Evolutionary conservation across 345 rosid species (phyloP), one percentile per base, ranked within the genome.

Genomic region (Populus simonii): DNA sequence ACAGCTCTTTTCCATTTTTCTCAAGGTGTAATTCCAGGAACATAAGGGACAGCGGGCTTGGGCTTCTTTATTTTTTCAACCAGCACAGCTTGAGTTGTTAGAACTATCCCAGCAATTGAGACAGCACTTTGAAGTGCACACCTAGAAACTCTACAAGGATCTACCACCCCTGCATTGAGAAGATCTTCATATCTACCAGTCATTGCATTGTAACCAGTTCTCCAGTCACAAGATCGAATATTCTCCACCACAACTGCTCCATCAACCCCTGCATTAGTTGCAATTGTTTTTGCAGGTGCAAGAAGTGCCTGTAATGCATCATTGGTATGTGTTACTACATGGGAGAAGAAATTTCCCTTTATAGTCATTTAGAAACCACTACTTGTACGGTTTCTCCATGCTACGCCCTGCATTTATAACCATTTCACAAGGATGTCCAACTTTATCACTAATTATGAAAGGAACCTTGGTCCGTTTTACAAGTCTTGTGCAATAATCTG

Each of bases 81-180:
- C 36, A 94, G 98, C 66, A 86, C 87, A n/a, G 98, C 98, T 90
- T 92, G 92, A 63, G 97, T 90, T 39, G 93, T 93, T 72, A 93
- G 88, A 74, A 93, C 85, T 53, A 92, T 63, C 16, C 92, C 97
- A 7, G 97, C 94, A 81, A 93, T 83, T 65, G 97, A 94, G 77
- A 85, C 94, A 8, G 98, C 97, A 74, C 84, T 91, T 68, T 92
- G 91, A 70, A 94, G 89, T 2, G 97, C 98, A 57, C 92, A 90
- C 79, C 93, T 89, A 36, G 94, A 82, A 79, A 94, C 97, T 79
- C 87, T 85, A 71, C 97, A 89, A 70, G 97, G 94, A 83, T 93
- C 97, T 12, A 86, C 83, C 1, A 94, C 87, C 75, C 97, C 95
- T 2, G 88, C 90, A 33, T 79, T 55, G 17, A 91, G 73, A 73